Evolutionary conservation across 2,329 filamentous ascomycete species (phyloP), one percentile per base, ranked within the genome.

Genomic region (Diaporthe nobilis): DNA sequence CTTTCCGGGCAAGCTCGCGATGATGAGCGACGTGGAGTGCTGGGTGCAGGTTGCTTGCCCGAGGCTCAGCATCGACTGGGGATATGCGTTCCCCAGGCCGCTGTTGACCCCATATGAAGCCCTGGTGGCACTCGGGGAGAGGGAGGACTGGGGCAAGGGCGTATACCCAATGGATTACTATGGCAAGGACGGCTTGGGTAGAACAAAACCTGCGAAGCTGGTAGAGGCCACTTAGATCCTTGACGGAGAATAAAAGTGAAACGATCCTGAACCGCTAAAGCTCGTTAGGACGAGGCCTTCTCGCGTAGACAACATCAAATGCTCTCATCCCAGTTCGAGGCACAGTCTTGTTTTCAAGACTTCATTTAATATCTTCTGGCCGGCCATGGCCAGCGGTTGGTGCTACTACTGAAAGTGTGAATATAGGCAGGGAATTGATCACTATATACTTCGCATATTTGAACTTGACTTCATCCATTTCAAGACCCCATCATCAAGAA

Each of bases 151-250:
- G 94, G 92, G 88, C 22, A 88, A 87, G 74, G 93, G 91, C 1
- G 89, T 95, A 20, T 99, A 99, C 85, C 96, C 96, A 0, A 99
- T 99, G 97, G 96, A 99, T 84, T 99, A 98, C 82, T 99, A 99
- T 85, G 96, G 93, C 0, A 96, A 94, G 83, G 95, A 98, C 61
- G 97, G 97, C 0, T 82, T 99, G 73, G 97, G 96, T 1, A 91
- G 97, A 83, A 96, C 94, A 44, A 95, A 89, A 81, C 85, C 87
- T 7, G 76, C 51, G 28, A 63, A 57, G 22, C 10, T 76, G 44
- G 76, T 77, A 15, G 76, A 75, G 31, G 71, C 73, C 22, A 37
- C 74, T 25, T 77, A 76, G 53, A 55, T 15, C 28, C 42, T n/a
- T 7, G 58, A 47, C 15, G 51, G 12, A 10, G 1, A n/a, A 47